A percentile compares a stretch with the other conserved stretches of the same genome.
Conservation (phyloP, 495 filamentous ascomycete species). For the Penicillium taxi region DNA sequence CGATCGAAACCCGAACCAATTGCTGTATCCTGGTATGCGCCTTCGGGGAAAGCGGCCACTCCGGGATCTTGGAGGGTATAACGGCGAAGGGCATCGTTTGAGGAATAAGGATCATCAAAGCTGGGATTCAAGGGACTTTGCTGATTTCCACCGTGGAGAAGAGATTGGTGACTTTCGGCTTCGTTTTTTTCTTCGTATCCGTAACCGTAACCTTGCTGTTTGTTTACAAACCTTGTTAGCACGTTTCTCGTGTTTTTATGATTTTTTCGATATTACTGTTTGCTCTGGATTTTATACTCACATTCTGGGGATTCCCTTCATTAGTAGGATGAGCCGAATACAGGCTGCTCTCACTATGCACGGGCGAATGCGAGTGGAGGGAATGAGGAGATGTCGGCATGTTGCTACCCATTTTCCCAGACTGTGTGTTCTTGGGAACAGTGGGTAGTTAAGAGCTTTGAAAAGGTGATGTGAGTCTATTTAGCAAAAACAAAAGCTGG, state of each 20-base stretch:
- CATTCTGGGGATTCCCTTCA: neutral
- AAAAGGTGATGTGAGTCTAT: neutral
- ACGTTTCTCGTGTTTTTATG: too few species aligned
- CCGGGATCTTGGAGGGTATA: conserved; percentile 33
- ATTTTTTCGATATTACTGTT: neutral
- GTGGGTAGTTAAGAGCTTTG: neutral
- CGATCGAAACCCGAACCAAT: conserved; percentile 37
- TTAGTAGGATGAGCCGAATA: conserved; percentile 8
- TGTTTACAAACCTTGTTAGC: conserved; percentile 13
- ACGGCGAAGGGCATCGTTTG: conserved; percentile 30
- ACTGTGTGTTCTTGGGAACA: neutral
- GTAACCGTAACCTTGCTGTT: too few species aligned
- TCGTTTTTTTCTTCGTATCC: conserved; percentile 25
- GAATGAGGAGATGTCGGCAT: conserved; percentile 20
- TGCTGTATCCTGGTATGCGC: conserved; percentile 46
- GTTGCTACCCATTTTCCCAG: conserved; percentile 15
- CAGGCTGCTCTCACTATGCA: conserved; percentile 16
- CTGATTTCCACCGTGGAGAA: conserved; percentile 37
- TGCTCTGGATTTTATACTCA: neutral
- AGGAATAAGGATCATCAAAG: conserved; percentile 74
- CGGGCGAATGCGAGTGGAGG: conserved; percentile 15
- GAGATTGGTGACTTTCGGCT: conserved; percentile 18
- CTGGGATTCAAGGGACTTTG: conserved; percentile 49
- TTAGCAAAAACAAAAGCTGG: conserved; percentile 1
- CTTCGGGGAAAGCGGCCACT: conserved; percentile 34